Evolutionary conservation across 331 rosid genomes (phyloP).

Genomic region (Quercus tomentella): DNA sequence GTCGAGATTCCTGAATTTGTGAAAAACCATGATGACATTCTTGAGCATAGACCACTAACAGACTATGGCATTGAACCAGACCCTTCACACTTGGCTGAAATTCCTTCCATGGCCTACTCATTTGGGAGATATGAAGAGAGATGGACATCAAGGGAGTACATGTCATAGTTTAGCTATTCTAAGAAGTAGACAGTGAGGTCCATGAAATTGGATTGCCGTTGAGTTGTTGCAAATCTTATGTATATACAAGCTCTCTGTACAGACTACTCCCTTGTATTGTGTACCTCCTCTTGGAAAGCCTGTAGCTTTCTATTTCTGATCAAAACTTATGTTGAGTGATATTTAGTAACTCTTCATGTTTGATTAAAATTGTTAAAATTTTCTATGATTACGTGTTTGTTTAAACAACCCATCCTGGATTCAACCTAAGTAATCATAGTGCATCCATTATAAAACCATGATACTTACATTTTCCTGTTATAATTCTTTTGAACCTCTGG

Average conservation of each 20-base stretch:
- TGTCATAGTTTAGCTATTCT: slow-evolving; percentile 15
- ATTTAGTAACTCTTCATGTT: too few relatives aligned
- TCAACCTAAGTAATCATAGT: too few relatives aligned
- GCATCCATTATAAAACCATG: too few relatives aligned
- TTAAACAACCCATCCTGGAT: too few relatives aligned
- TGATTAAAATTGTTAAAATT: too few relatives aligned
- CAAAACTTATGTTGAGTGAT: too few relatives aligned
- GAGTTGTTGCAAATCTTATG: not conserved
- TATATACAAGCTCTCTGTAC: not conserved
- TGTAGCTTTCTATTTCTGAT: too few relatives aligned
- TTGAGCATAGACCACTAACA: slow-evolving; percentile 74
- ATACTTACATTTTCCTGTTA: too few relatives aligned
- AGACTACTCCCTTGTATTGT: not conserved
- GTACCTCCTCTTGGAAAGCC: not conserved
- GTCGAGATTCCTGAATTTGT: slow-evolving; percentile 85
- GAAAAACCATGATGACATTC: slow-evolving; percentile 66
- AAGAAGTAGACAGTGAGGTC: not conserved
- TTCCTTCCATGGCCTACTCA: slow-evolving; percentile 45
- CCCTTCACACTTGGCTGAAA: slow-evolving; percentile 56
- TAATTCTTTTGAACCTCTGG: too few relatives aligned
- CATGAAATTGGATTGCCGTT: not conserved
- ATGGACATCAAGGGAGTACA: slow-evolving; percentile 37
- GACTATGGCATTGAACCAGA: slow-evolving; percentile 96
- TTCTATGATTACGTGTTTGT: too few relatives aligned
- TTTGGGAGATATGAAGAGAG: slow-evolving; percentile 41